Conservation (phyloP, 345 rosid genomes). For the Crucihimalaya himalaica region DNA sequence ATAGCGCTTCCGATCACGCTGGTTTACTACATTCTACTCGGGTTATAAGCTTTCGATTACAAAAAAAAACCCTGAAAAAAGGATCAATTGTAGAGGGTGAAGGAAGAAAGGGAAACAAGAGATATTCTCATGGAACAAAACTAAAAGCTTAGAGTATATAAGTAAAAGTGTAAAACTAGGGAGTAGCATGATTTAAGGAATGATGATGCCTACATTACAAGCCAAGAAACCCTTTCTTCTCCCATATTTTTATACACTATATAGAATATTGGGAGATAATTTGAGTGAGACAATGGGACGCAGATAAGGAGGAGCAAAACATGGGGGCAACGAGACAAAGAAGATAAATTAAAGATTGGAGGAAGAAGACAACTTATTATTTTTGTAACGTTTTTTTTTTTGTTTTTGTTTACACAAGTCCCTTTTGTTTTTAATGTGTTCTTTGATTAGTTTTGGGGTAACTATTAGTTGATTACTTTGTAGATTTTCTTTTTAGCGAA, state of each 20-base stretch:
- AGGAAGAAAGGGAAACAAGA: background rate
- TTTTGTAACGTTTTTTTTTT: slow-evolving; percentile 27
- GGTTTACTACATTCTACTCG: slow-evolving; percentile 85
- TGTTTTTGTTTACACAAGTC: slow-evolving; percentile 13
- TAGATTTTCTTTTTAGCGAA: background rate
- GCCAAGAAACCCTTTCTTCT: slow-evolving; percentile 39
- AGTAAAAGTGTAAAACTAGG: slow-evolving; percentile 33
- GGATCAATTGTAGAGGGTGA: slow-evolving; percentile 14
- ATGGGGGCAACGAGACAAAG: slow-evolving; percentile 38
- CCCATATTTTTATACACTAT: slow-evolving; percentile 27
- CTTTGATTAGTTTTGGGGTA: slow-evolving; percentile 35
- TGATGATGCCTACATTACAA: slow-evolving; percentile 36
- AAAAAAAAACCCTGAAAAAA: background rate
- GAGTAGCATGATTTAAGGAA: slow-evolving; percentile 42
- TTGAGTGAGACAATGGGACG: slow-evolving; percentile 31
- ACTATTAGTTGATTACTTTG: slow-evolving; percentile 29
- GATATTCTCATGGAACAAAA: slow-evolving; percentile 28
- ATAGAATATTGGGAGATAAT: slow-evolving; percentile 27
- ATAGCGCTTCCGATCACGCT: slow-evolving; percentile 93
- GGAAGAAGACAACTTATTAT: slow-evolving; percentile 26
- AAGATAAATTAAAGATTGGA: slow-evolving; percentile 26
- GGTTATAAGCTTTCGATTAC: slow-evolving; percentile 48
- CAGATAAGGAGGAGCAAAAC: slow-evolving; percentile 42
- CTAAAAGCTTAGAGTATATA: slow-evolving; percentile 29
- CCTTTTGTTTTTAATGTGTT: slow-evolving; percentile 29